Percentiles rank a stretch among this genome's conserved stretches.
Evolutionary conservation across 2,329 filamentous ascomycete species (phyloP).

Genomic region (Colletotrichum spaethianum): DNA sequence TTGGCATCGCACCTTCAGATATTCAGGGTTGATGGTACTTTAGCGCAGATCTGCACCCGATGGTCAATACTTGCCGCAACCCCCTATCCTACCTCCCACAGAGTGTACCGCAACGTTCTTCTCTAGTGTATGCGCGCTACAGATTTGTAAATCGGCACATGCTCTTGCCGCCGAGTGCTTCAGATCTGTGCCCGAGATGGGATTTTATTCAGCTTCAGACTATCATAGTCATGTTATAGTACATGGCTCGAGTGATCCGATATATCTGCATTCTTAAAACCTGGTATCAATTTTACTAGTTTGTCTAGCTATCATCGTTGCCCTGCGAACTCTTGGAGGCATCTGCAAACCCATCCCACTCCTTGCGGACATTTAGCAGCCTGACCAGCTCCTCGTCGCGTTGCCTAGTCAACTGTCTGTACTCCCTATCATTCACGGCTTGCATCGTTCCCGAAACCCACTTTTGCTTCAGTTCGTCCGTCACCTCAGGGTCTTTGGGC

Average conservation of each 20-base stretch:
- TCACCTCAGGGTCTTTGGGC: slow-evolving; percentile 26
- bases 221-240: not conserved
- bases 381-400: slow-evolving; percentile 31
- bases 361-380: slow-evolving; percentile 22
- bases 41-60: not conserved
- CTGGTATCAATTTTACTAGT: not conserved
- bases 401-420: slow-evolving; percentile 23
- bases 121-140: no score
- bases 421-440: slow-evolving; percentile 22
- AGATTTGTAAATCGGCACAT: no score
- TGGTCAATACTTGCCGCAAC: no score
- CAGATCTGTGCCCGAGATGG: no score
- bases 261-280: no score
- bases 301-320: not conserved
- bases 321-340: not conserved
- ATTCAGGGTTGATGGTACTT: not conserved
- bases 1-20: not conserved
- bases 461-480: slow-evolving; percentile 25
- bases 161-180: no score
- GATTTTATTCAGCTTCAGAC: not conserved
- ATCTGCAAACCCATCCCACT: slow-evolving; percentile 27
- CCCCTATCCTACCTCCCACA: no score
- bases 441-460: slow-evolving; percentile 28
- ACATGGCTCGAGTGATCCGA: not conserved
- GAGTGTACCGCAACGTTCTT: no score